Base-by-base conservation (phyloP, 2,329 filamentous ascomycete genomes). In the Orbilia quercus region DNA sequence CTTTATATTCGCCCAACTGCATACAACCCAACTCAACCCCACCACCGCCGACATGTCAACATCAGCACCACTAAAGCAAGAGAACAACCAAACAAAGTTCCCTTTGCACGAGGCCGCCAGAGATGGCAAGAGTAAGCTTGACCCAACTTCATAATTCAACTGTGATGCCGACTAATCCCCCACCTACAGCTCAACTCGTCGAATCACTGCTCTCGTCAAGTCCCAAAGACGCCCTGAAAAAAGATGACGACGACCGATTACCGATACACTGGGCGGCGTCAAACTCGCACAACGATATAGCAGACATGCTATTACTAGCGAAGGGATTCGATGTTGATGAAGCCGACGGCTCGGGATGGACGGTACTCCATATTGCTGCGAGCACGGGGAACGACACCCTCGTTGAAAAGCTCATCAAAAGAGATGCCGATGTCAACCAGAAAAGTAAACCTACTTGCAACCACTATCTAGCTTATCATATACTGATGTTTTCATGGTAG, bases 261-360 rank as follows among this genome's bases (percentile, higher is more conserved):
- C 89, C 95, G 1, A 88, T 98, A 66, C 95, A 99, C 84, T 99
- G 95, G 95, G 94, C 95, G 0, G 87, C 88, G 1, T 95, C 93
- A 20, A 90, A 91, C 80, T 96, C 95, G 80, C 89, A 88, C 76
- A 82, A 89, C 5, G 86, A 89, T 22, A 92, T 97, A 70, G 88
- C 91, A 16, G 84, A 90, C 54, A 80, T 94, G 18, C 84, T 98
- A 2, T 50, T 75, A 85, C 90, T 90, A 64, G 84, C 84, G 74
- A 89, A 89, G 77, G 84, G 84, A 70, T 96, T 97, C 79, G 92
- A 98, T 79, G 86, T 91, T 0, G 93, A 98, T 80, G 89, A 69
- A 59, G 71, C 90, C 85, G 91, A 96, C 79, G 89, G 86, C 64
- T 88, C 87, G 50, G 91, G 91, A 76, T 96, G 91, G 91, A 92